Evolutionary conservation across 495 filamentous ascomycete genomes (phyloP).

Genomic region (Penicillium samsonianum): DNA sequence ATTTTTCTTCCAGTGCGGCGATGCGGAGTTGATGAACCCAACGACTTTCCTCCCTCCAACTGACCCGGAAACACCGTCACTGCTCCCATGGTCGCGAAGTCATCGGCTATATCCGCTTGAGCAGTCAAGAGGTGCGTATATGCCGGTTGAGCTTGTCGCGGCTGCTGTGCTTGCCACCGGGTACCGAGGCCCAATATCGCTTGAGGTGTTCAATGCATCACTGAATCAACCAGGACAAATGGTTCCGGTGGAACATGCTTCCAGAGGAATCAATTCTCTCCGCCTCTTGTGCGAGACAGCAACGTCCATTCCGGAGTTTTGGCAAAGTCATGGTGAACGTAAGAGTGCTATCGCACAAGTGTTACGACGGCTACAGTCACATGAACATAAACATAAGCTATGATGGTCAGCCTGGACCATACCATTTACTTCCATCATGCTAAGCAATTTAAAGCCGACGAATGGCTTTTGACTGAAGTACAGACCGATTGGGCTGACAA

Average conservation of each 20-base stretch:
- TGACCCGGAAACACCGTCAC: slow-evolving; percentile 24
- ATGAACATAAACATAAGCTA: not conserved
- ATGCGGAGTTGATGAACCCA: slow-evolving; percentile 58
- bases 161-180: slow-evolving; percentile 63
- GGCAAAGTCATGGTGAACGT: slow-evolving; percentile 14
- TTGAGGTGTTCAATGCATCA: slow-evolving; percentile 61
- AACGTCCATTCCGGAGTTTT: slow-evolving; percentile 25
- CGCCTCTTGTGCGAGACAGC: slow-evolving; percentile 17
- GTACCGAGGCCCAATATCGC: slow-evolving; percentile 60
- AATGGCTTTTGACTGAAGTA: slow-evolving; percentile 77
- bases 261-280: slow-evolving; percentile 26
- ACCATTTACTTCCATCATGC: too few species aligned
- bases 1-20: slow-evolving; percentile 69
- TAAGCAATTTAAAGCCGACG: too few species aligned
- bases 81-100: slow-evolving; percentile 37
- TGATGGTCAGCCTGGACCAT: too few species aligned
- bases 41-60: slow-evolving; percentile 34
- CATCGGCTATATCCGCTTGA: slow-evolving; percentile 59
- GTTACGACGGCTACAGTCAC: not conserved
- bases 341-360: slow-evolving; percentile 13
- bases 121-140: slow-evolving; percentile 51
- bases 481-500: too few species aligned
- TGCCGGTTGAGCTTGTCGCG: slow-evolving; percentile 62
- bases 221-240: slow-evolving; percentile 21
- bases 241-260: slow-evolving; percentile 27